Evolutionary conservation across 23 red algal species (phyloP), one percentile per base, ranked within the genome.

Genomic region (Gracilaria gracilis): DNA sequence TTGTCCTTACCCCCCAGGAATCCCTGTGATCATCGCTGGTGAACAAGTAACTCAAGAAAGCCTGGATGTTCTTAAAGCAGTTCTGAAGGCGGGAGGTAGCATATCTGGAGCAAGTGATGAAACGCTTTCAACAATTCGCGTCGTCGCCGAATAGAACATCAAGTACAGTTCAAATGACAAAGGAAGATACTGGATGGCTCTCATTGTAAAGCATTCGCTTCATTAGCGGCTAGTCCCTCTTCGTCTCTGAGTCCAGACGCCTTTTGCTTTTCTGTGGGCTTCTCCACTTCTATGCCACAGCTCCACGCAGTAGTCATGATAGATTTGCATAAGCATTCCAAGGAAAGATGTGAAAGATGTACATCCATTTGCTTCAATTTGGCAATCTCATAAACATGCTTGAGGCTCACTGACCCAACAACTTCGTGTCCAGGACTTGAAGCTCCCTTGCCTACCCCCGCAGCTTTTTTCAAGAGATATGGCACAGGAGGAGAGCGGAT

Each of bases 331-430:
- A 98, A 67, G 16, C 72, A 36, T 54, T 91, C 69, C 31, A 98
- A 81, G 28, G 93, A 85, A 36, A 94, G 77, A 86, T 95, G 76
- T 59, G 80, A 67, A 64, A 98, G 87, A 90, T 95, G 88, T 16
- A 65, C 33, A 82, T 98, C 96, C 48, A 93, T 49, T 35, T 93
- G 83, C 54, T 98, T 98, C 81, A 95, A 86, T 64, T 82, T 83
- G n/a, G 93, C 96, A 67, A 98, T 95, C 84, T 95, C 96, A 80
- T 98, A 98, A 20, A 98, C 91, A 44, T 91, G 87, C 38, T 93
- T 93, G 5, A 98, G 79, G 9, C 81, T 29, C 13, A 98, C 89
- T 29, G 78, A 74, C 0, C 96, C 96, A 49, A 94, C 89, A 23
- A 74, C 67, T 29, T 93, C 80, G 17, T 93, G 59, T 21, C 93